Evolutionary conservation across 495 filamentous ascomycete genomes (phyloP), one percentile per base, ranked within the genome.

Genomic region (Aspergillus cavernicola): DNA sequence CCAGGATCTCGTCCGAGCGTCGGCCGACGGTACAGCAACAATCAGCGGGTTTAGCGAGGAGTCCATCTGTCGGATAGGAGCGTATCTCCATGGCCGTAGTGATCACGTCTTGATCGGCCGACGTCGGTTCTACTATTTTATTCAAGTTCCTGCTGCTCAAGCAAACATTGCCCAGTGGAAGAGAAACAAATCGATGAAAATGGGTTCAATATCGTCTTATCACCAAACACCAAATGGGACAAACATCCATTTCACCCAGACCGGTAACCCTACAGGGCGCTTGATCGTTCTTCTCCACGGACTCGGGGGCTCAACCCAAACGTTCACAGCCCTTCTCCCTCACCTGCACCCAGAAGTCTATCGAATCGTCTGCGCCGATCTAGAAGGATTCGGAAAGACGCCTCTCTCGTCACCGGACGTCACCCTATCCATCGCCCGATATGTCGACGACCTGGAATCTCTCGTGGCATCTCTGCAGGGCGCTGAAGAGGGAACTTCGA

Each of bases 361-460:
- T 29, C 33, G 47, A 28, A 40, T 40, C 19, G 22, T 50, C 9
- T 39, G 2, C 36, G n/a, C 40, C 22, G 47, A 50, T 20, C 47
- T 50, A 3, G 47, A 50, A 31, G 47, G 47, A 11, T 40, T 40
- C 13, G 47, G 47, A 39, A 39, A 50, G 22, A 50, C 47, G 2
- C 35, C 33, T 2, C 36, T 50, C 12, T 50, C 47, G 2, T 50
- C 47, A 9, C 10, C 35, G 7, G 20, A 31, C 35, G 47, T 39
- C 35, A 26, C 33, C 13, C 36, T 50, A 3, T 50, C 47, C 8
- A 50, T 39, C 8, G 8, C 33, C 8, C 47, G 47, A 6, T 50
- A 50, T 50, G 47, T 50, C 35, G 15, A 50, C 35, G 23, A 40
- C 47, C 11, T 50, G 47, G 47, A 50, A 28, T 50, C 33, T 50